Base-by-base conservation (phyloP, 139 green algal species). In the Chlorella ohadii region DNA sequence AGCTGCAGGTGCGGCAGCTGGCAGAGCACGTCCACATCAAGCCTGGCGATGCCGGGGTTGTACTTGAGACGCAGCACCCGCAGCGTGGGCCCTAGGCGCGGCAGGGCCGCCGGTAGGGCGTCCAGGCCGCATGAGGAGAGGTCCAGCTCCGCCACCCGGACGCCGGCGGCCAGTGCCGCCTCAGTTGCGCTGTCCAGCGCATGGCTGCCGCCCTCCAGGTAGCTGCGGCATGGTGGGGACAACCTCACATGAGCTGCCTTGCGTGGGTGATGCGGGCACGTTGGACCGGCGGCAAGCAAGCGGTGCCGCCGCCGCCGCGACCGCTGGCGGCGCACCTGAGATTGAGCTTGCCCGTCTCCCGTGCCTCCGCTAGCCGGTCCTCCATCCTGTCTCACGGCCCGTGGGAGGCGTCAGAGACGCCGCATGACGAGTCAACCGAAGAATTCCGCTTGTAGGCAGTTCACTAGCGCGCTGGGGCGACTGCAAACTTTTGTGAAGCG, bases 1-100 rank as follows among this genome's bases (percentile, higher is more conserved):
- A 90, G 81, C 68, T 88, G 86, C 61, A 87, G 64, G 0, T n/a
- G 59, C 15, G 64, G 59, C 39, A 85, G 70, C 36, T 41, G n/a
- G 19, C 27, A 27, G 25, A 84, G 66, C 9, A 27, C 64, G 11
- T 63, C 38, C 15, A 56, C 31, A 16, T 71, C 70, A 34, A 85
- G 79, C 16, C 0, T n/a, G 57, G 63, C 4, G 1, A 83, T 41
- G 17, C 31, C 51, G 9, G 51, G 31, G 78, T 83, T 83, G 63
- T 83, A 83, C n/a, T 83, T 83, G 63, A 57, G 39, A 28, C 41
- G 78, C 78, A 83, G 78, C 28, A 23, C 39, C 1, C 63, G 63
- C 13, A 83, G 61, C 17, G 28, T 38, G 51, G 12, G 51, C 12
- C 12, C 51, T 13, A 59, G 51, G 51, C 15, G 51, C 51, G 51